Evolutionary conservation across 768 basidiomycete species (phyloP), one percentile per base, ranked within the genome.

Genomic region (Boletus coccyginus): DNA sequence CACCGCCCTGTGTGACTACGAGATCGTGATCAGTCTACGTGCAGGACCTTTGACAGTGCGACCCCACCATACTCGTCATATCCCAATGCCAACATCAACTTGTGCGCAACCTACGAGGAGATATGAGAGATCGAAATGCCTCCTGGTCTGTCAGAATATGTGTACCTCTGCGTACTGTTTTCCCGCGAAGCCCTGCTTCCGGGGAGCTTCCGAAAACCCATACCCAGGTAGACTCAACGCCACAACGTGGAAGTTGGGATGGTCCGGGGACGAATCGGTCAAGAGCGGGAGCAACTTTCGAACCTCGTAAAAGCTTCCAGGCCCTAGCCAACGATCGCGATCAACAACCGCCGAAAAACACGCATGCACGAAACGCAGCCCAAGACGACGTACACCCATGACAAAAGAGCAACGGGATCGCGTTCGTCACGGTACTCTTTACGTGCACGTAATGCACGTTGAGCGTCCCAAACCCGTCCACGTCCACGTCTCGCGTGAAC

Each of bases 181-280:
- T 0, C 70, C 35, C 10, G 57, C 64, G 57, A 86, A 87, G 0
- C 84, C 83, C 55, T 74, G 75, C 64, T 79, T 79, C 48, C 65
- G 79, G 0, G 82, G 78, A 0, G 78, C 81, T 42, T 83, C 77
- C 0, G 85, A 86, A 66, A 85, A 86, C 0, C 83, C 85, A 66
- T 70, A 87, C 0, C 83, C 83, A 8, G 85, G 86, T n/a, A 87
- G 61, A 60, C 84, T 81, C 36, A 78, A 58, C 0, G 80, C 81
- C 0, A 88, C 82, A 19, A 88, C 82, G 57, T 87, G 83, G 65
- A 88, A 87, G 48, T 76, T 81, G 2, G 84, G 85, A 7, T 80
- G 74, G 0, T 75, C 68, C 2, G 71, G 52, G 2, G 76, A 73
- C 0, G 70, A 66, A 27, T 73, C 66, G 0, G 77, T 73, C 56